A percentile compares a stretch with the other conserved stretches of the same genome.
Conservation (phyloP, 495 filamentous ascomycete species). For the Aspergillus conjunctus region DNA sequence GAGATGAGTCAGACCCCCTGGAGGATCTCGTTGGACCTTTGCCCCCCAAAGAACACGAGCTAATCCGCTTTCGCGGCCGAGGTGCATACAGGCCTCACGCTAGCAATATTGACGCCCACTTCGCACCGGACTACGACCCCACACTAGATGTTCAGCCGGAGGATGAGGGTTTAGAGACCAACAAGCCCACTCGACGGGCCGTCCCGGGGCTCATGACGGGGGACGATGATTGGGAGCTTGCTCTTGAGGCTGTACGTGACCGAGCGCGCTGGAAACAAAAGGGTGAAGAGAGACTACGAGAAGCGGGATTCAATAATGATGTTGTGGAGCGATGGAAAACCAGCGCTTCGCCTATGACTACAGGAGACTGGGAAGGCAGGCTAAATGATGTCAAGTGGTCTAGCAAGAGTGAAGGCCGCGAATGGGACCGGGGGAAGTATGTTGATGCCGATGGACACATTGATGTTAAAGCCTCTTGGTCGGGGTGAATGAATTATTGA, state of each 20-base stretch:
- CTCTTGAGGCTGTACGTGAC: conserved; percentile 79
- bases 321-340: conserved; percentile 80
- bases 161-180: conserved; percentile 43
- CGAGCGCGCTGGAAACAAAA: conserved; percentile 77
- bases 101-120: conserved; percentile 79
- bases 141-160: conserved; percentile 63
- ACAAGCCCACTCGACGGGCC: conserved; percentile 37
- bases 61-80: conserved; percentile 71
- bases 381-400: conserved; percentile 76
- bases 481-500: conserved; percentile 1
- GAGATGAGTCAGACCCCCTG: conserved; percentile 70
- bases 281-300: conserved; percentile 75
- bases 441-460: conserved; percentile 64
- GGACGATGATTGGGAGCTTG: conserved; percentile 78
- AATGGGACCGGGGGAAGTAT: conserved; percentile 90
- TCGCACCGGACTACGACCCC: conserved; percentile 77
- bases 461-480: conserved; percentile 53
- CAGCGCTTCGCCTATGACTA: conserved; percentile 41
- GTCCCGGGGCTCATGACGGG: conserved; percentile 47
- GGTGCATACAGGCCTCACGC: conserved; percentile 57
- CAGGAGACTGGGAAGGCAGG: conserved; percentile 54
- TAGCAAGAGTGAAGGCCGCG: conserved; percentile 75
- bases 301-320: conserved; percentile 77
- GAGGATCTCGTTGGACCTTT: conserved; percentile 80
- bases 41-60: conserved; percentile 53